phyloP scores from a whole-genome alignment of 805 yeast genomes.

The Candida palmyrensis region DNA sequence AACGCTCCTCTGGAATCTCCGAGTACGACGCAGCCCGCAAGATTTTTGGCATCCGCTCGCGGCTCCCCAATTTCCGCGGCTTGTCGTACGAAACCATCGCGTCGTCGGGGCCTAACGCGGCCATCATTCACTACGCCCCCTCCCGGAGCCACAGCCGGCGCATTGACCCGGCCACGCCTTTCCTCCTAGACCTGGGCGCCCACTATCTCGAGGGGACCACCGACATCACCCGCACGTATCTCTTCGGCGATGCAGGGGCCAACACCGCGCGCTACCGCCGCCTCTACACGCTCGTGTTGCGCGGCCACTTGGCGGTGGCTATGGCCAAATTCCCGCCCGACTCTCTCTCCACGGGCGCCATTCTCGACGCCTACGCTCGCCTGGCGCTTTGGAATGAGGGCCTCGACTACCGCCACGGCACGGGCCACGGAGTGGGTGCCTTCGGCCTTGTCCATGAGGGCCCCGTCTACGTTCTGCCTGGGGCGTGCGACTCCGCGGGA shows the following conservation, averaged over 20 bases:
- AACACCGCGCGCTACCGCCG: slow-evolving; percentile 54
- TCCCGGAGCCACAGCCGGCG: slow-evolving; percentile 49
- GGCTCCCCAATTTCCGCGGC: slow-evolving; percentile 53
- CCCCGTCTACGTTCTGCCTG: slow-evolving; percentile 74
- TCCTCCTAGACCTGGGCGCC: slow-evolving; percentile 84
- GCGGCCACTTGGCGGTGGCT: slow-evolving; percentile 88
- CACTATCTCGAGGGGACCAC: slow-evolving; percentile 94
- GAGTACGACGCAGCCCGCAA: slow-evolving; percentile 66
- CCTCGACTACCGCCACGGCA: slow-evolving; percentile 85
- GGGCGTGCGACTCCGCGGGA: slow-evolving; percentile 46
- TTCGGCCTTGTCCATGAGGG: slow-evolving; percentile 92
- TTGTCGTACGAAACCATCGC: slow-evolving; percentile 74
- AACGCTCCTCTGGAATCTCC: slow-evolving; percentile 35
- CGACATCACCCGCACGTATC: slow-evolving; percentile 86
- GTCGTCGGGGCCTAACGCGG: slow-evolving; percentile 70
- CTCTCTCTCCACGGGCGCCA: slow-evolving; percentile 65
- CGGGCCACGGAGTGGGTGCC: slow-evolving; percentile 97
- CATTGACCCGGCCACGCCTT: slow-evolving; percentile 64
- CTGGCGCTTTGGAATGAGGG: slow-evolving; percentile 80
- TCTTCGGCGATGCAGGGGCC: slow-evolving; percentile 41
- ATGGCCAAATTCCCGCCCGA: slow-evolving; percentile 65
- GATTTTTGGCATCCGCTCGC: slow-evolving; percentile 49
- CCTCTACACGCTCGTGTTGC: slow-evolving; percentile 79
- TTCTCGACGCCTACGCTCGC: slow-evolving; percentile 78
- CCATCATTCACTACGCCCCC: slow-evolving; percentile 75